Evolutionary conservation across 1,284 basidiomycete species (phyloP), one percentile per base, ranked within the genome.

Genomic region (Inonotus hispidus): DNA sequence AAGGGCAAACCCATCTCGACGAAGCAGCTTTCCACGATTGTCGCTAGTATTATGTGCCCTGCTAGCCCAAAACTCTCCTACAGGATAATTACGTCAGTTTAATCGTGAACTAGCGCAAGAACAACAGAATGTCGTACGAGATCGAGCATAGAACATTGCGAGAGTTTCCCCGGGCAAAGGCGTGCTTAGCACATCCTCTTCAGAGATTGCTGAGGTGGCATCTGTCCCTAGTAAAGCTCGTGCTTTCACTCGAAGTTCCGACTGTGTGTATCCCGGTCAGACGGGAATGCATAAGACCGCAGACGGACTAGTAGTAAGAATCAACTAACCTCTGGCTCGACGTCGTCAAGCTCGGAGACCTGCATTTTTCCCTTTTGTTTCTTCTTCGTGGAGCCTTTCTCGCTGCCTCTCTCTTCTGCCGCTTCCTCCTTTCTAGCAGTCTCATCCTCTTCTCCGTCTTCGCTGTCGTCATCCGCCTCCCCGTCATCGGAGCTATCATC

Each of bases 121-220:
- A 19, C 39, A 23, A 14, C 11, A 25, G 27, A 61, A 14, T 21
- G 21, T 3, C 84, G 67, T 71, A 85, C 88, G 81, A 3, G 88
- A 88, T 5, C 94, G 83, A 11, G 88, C 84, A 69, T 95, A 97
- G 73, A 96, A 96, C 71, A 82, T 79, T 0, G 91, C 87, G 6
- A 96, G 73, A 0, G 88, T 92, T 71, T 97, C 95, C n/a, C 93
- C 92, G 0, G 93, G 92, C 5, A 89, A 77, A 0, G 95, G 95
- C 0, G 93, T 95, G 62, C 88, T 90, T 47, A 93, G 70, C 0
- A 84, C 73, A 65, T 95, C 93, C 67, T 93, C 91, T 0, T 82
- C 77, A 0, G 88, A 84, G 1, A 78, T 71, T 65, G 37, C 13
- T 35, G 55, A 46, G 6, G 21, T 41, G 11, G 49, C 6, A 39